Base-by-base conservation (phyloP, 1,284 basidiomycete species). In the Ustilago crameri region DNA sequence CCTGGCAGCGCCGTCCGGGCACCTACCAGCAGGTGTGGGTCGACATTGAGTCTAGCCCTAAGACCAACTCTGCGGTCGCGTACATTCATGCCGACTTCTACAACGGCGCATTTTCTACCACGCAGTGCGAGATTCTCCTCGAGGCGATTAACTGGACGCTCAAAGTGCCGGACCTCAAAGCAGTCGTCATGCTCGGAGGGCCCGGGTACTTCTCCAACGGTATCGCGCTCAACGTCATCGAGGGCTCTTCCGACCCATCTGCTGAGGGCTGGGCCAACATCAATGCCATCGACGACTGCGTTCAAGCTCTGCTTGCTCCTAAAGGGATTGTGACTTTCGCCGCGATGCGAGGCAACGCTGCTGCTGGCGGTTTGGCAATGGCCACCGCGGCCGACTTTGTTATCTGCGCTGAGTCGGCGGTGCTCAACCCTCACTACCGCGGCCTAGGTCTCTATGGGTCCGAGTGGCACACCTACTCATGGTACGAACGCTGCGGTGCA, bases 261-360 rank as follows among this genome's bases (percentile, higher is more conserved):
- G 72, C 79, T 8, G 86, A 86, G 72, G 85, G 85, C 15, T 86
- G 85, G 86, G 82, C 76, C 35, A 86, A 86, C 72, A 86, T 86
- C 82, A 85, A 85, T 49, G 76, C 81, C 9, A 82, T 84, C 64
- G 79, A 84, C 50, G 67, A 79, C 51, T 74, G 69, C 24, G 61
- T 78, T 5, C 75, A 76, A 22, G 76, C 84, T 5, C 76, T 86
- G 2, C 79, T 80, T 8, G 79, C 84, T 49, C 76, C 84, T 14
- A 45, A 43, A 15, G 84, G 84, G 2, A 82, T 86, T 44, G 67
- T 84, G n/a, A 86, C 85, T 1, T 79, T 86, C 26, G 82, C 85
- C 0, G 85, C 85, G 44, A 60, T 86, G 18, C 75, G 84, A 9
- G 85, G 84, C 22, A 86, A 86, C 68, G 85, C 85, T 1, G 85